A percentile compares a stretch with the other conserved stretches of the same genome.
Conservation (phyloP, 2,329 filamentous ascomycete species). For the Fusarium vanettenii region DNA sequence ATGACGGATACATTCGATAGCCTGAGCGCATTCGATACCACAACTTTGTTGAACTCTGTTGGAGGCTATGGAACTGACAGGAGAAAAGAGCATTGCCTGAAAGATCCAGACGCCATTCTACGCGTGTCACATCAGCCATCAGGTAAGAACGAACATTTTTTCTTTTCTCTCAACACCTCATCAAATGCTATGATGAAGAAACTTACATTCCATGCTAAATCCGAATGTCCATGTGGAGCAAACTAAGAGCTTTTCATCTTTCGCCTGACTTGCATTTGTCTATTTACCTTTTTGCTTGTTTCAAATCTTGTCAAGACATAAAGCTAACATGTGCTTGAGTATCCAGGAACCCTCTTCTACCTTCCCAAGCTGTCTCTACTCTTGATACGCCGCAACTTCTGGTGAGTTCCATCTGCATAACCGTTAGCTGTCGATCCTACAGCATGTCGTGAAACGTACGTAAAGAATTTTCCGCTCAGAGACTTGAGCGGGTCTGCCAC, state of each 20-base stretch:
- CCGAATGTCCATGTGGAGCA: slow-evolving; percentile 75
- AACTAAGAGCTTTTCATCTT: slow-evolving; percentile 86
- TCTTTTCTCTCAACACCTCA: slow-evolving; percentile 18
- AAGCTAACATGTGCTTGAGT: slow-evolving; percentile 42
- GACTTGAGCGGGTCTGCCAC: slow-evolving; percentile 72
- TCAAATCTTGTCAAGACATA: slow-evolving; percentile 10
- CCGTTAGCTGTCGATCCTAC: slow-evolving; percentile 26
- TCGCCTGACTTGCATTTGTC: slow-evolving; percentile 71
- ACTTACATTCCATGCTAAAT: slow-evolving; percentile 82
- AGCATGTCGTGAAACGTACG: slow-evolving; percentile 57
- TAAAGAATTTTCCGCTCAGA: slow-evolving; percentile 81
- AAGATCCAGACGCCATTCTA: background rate
- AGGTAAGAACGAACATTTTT: slow-evolving; percentile 43
- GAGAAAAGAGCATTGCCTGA: slow-evolving; percentile 10
- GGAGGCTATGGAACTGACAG: slow-evolving; percentile 9
- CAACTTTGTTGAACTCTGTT: slow-evolving; percentile 7
- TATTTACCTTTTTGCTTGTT: slow-evolving; percentile 35
- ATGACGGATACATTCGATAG: slow-evolving; percentile 53
- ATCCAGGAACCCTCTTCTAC: slow-evolving; percentile 12
- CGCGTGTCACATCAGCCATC: background rate
- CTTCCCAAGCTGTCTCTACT: slow-evolving; percentile 33
- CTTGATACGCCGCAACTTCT: slow-evolving; percentile 66
- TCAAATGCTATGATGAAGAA: slow-evolving; percentile 70
- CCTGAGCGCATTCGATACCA: slow-evolving; percentile 41
- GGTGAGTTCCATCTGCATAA: slow-evolving; percentile 51